Evolutionary conservation across 495 filamentous ascomycete species (phyloP), one percentile per base, ranked within the genome.

Genomic region (Jackrogersella minutella): DNA sequence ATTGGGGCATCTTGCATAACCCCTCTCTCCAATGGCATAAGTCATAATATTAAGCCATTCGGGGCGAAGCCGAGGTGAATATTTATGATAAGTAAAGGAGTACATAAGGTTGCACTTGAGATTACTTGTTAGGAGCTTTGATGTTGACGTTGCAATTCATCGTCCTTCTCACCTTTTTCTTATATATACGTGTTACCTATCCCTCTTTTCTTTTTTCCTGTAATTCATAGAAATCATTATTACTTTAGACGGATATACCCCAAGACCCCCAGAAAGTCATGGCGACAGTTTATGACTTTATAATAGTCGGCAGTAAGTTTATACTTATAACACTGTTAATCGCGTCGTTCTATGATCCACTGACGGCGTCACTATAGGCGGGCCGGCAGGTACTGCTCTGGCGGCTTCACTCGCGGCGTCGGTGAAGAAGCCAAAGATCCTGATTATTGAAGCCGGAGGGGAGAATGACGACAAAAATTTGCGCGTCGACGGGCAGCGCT

Each of bases 391-490:
- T 3, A 83, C 80, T 44, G 61, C 79, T 0, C 57, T 86, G 7
- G 85, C 86, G 0, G 72, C 78, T 0, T 66, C 64, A 16, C 79
- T 89, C 3, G 81, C 84, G 0, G 71, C 74, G 30, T 79, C 79
- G 0, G 22, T 76, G 1, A 73, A 76, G 54, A 74, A 74, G 21
- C 85, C 86, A 0, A 62, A 46, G 3, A 81, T 89, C 2, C 77
- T 89, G 2, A 77, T 90, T 11, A 62, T 90, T 3, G 87, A 89
- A 66, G 86, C 86, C 0, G 87, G 86, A 3, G 74, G 77, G 4
- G 52, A 65, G 17, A 86, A 86, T 59, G 75, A 79, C 22, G 83
- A 87, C 53, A 57, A 62, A 1, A 63, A 72, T 16, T 74, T 81
- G 10, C 80, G 79, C 8, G 78, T 85, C 19, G 78, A 81, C 60